phyloP scores from a whole-genome alignment of 192 early-diverging fungal species.

The Podila epicladia region DNA sequence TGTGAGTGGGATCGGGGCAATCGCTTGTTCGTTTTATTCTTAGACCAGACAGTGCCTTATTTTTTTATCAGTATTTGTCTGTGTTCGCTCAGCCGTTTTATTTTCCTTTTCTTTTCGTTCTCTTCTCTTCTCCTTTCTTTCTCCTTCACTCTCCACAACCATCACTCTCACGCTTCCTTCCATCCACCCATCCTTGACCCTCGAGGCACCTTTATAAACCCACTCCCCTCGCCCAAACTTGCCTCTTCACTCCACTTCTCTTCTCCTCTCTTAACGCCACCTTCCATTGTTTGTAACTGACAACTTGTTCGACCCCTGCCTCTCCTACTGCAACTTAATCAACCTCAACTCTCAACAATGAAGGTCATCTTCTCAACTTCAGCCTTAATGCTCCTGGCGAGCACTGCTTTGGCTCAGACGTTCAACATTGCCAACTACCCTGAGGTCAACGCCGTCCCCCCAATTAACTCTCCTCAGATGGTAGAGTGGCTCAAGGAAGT shows the following conservation, averaged over 20 bases:
- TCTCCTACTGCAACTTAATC: neutral
- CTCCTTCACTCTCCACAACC: conserved; percentile 1
- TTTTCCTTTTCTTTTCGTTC: neutral
- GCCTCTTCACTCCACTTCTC: neutral
- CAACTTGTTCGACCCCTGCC: neutral
- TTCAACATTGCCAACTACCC: conserved; percentile 41
- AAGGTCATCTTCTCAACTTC: conserved; percentile 17
- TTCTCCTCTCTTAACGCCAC: neutral
- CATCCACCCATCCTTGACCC: neutral
- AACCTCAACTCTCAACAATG: conserved; percentile 8
- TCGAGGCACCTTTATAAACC: neutral
- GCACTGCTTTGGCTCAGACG: conserved; percentile 1
- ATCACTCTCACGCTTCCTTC: neutral
- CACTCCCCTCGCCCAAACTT: neutral
- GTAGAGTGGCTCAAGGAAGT: conserved; percentile 32
- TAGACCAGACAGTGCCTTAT: neutral
- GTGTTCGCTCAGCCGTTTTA: neutral
- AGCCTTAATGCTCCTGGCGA: conserved; percentile 8
- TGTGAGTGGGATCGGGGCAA: too few relatives aligned
- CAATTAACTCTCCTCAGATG: conserved; percentile 21
- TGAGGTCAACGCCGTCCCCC: conserved; percentile 23
- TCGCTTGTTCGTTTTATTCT: neutral
- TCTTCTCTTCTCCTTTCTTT: conserved; percentile 11
- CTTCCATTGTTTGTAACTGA: neutral
- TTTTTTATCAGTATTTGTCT: neutral